Conservation (phyloP, 2,329 filamentous ascomycete genomes). For the Fusarium veterinarium region DNA sequence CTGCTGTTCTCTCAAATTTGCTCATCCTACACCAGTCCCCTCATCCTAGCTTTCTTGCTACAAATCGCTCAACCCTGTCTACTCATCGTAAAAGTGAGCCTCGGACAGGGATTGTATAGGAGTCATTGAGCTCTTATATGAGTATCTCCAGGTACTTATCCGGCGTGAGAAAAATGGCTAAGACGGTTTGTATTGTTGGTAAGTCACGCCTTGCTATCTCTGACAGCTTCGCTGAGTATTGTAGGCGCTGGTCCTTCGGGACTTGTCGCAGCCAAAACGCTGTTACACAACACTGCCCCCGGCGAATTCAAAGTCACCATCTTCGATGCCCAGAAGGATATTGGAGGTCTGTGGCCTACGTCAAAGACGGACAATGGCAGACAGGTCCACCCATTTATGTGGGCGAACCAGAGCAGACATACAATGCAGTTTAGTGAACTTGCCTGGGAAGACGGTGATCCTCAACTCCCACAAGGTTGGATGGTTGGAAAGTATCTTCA, state of each 20-base stretch:
- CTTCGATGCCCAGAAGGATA: slow-evolving; percentile 72
- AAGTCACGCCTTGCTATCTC: slow-evolving; percentile 13
- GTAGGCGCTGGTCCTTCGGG: slow-evolving; percentile 76
- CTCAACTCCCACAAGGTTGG: slow-evolving; percentile 80
- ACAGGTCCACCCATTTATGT: slow-evolving; percentile 73
- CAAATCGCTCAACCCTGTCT: slow-evolving; percentile 42
- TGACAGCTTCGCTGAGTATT: slow-evolving; percentile 1
- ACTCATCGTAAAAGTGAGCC: slow-evolving; percentile 10
- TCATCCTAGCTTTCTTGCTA: neutral
- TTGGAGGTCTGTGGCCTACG: slow-evolving; percentile 84
- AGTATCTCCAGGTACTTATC: slow-evolving; percentile 22
- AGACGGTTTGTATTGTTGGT: slow-evolving; percentile 57
- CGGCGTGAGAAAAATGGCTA: slow-evolving; percentile 48
- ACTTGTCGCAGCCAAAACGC: slow-evolving; percentile 77
- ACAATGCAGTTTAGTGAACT: slow-evolving; percentile 80
- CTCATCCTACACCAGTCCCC: neutral
- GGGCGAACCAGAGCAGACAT: slow-evolving; percentile 80
- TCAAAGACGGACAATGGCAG: slow-evolving; percentile 60
- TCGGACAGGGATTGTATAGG: slow-evolving; percentile 6
- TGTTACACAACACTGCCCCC: slow-evolving; percentile 69
- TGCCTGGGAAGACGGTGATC: slow-evolving; percentile 71
- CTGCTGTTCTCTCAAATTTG: neutral
- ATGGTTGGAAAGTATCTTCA: slow-evolving; percentile 80
- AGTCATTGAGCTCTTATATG: slow-evolving; percentile 29
- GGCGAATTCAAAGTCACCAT: slow-evolving; percentile 74